Evolutionary conservation across 768 basidiomycete genomes (phyloP).

Genomic region (Psilocybe azurescens): DNA sequence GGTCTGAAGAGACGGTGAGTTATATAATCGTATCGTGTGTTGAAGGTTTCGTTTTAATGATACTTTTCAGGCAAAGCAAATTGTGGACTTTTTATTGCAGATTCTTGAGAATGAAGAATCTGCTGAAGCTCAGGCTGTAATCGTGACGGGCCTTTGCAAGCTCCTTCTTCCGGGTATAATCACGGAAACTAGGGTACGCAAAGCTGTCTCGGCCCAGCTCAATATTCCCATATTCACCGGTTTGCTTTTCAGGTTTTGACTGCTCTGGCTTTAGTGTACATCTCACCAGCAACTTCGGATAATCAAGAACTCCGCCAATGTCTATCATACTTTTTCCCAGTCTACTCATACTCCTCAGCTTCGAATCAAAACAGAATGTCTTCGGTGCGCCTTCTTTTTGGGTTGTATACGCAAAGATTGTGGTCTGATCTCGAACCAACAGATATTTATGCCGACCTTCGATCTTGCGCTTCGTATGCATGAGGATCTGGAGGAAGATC

Average conservation of each 20-base stretch:
- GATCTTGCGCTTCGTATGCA: slow-evolving; percentile 61
- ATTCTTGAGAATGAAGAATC: slow-evolving; percentile 71
- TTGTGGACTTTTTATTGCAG: slow-evolving; percentile 52
- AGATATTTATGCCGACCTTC: slow-evolving; percentile 79
- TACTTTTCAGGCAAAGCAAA: slow-evolving; percentile 39
- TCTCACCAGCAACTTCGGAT: slow-evolving; percentile 83
- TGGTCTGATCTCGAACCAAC: neutral
- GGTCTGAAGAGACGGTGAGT: slow-evolving; percentile 49
- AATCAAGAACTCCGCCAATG: slow-evolving; percentile 92
- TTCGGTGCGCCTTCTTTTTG: slow-evolving; percentile 31
- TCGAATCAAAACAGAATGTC: slow-evolving; percentile 76
- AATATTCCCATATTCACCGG: neutral
- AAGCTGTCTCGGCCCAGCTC: neutral
- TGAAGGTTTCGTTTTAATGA: neutral
- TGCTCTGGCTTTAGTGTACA: slow-evolving; percentile 62
- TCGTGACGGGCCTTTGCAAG: slow-evolving; percentile 88
- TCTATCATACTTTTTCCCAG: slow-evolving; percentile 94
- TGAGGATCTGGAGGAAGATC: slow-evolving; percentile 70
- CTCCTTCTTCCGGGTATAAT: slow-evolving; percentile 87
- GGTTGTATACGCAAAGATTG: neutral
- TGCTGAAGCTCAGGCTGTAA: slow-evolving; percentile 73
- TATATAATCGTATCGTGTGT: neutral
- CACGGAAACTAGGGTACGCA: slow-evolving; percentile 71
- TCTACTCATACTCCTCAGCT: slow-evolving; percentile 87
- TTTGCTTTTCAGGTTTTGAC: slow-evolving; percentile 37